Conservation (phyloP, 495 filamentous ascomycete species). For the Penicillium riverlandense region DNA sequence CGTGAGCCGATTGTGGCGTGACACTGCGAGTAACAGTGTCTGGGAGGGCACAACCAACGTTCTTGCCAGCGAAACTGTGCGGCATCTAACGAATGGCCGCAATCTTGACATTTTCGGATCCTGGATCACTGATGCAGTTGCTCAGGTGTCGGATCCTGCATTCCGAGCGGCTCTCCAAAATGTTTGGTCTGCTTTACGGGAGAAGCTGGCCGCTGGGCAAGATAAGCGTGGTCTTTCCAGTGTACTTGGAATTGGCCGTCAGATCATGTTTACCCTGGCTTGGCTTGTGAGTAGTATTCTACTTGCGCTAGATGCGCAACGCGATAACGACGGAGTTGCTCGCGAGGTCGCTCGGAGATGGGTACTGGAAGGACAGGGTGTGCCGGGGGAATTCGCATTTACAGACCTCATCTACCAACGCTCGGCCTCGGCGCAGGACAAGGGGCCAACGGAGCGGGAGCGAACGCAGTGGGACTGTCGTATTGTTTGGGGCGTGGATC, state of each 20-base stretch:
- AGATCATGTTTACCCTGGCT: slow-evolving; percentile 28
- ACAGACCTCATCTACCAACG: slow-evolving; percentile 16
- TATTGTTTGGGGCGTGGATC: slow-evolving; percentile 26
- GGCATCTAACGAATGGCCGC: slow-evolving; percentile 38
- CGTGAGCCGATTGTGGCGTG: slow-evolving; percentile 54
- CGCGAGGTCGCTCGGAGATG: slow-evolving; percentile 27
- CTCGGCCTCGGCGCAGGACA: background rate
- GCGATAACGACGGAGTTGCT: slow-evolving; percentile 20
- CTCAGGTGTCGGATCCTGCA: slow-evolving; percentile 1
- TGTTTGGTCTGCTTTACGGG: slow-evolving; percentile 7
- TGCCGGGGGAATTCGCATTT: slow-evolving; percentile 24
- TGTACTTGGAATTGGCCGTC: slow-evolving; percentile 17
- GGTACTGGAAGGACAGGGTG: slow-evolving; percentile 20
- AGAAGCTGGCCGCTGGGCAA: slow-evolving; percentile 1
- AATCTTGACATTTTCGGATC: slow-evolving; percentile 28
- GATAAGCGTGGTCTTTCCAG: background rate
- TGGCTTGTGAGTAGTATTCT: slow-evolving; percentile 25
- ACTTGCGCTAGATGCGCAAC: slow-evolving; percentile 22
- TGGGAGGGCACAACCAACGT: slow-evolving; percentile 74
- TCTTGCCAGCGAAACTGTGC: slow-evolving; percentile 51
- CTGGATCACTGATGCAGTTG: slow-evolving; percentile 27
- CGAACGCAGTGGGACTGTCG: slow-evolving; percentile 26
- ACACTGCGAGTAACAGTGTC: slow-evolving; percentile 56
- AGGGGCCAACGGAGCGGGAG: slow-evolving; percentile 1
- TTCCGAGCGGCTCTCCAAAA: slow-evolving; percentile 5